Conservation (phyloP, 176 grass and related monocot genomes). For the Avena atlantica region DNA sequence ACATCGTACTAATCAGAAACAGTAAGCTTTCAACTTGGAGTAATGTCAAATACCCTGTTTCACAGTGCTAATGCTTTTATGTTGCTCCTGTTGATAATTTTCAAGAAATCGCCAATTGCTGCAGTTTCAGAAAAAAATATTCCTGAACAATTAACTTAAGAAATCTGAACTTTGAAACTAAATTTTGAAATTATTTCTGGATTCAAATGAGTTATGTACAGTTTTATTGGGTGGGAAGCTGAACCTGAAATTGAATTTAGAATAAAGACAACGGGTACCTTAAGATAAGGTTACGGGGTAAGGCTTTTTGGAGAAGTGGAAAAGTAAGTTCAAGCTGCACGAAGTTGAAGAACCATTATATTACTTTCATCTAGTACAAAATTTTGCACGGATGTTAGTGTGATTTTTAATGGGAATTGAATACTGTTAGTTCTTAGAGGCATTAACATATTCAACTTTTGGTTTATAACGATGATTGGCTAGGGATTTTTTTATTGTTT, state of each 20-base stretch:
- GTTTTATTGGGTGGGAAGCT: constrained; percentile 11
- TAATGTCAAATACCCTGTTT: not conserved
- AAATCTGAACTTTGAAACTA: constrained; percentile 7
- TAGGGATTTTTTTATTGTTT: not conserved
- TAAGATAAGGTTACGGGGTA: not conserved
- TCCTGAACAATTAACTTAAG: constrained; percentile 4
- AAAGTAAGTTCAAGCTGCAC: constrained; percentile 15
- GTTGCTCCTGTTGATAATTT: constrained; percentile 16
- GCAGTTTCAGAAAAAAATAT: constrained; percentile 17
- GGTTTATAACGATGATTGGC: not conserved
- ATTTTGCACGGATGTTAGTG: not conserved
- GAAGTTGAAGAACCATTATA: constrained; percentile 26
- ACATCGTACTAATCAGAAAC: not conserved
- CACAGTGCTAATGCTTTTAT: constrained; percentile 2
- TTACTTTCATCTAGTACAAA: not conserved
- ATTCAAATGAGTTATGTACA: not conserved
- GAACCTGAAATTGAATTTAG: constrained; percentile 10
- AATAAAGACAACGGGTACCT: not conserved
- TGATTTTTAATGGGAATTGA: not conserved
- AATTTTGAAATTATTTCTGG: not conserved
- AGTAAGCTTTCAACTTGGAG: not conserved
- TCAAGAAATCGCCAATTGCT: not conserved
- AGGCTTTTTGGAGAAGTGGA: not conserved
- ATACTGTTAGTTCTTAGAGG: constrained; percentile 22
- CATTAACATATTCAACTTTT: constrained; percentile 3